Evolutionary conservation across 192 early-diverging fungal species (phyloP).

Genomic region (Coemansia sp.): DNA sequence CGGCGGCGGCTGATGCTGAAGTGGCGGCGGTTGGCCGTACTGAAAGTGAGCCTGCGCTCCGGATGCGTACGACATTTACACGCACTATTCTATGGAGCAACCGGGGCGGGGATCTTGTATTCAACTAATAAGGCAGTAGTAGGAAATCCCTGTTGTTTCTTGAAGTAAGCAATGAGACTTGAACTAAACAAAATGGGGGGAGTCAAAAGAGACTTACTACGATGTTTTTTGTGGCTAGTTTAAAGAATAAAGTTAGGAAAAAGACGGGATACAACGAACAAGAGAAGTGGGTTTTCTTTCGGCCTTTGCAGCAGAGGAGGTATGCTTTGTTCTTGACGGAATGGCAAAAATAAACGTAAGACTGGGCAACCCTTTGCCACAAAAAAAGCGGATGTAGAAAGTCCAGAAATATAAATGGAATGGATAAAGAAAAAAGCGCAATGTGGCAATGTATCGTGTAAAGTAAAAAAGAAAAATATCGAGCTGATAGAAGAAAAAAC

Average conservation of each 20-base stretch:
- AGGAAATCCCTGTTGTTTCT: not conserved
- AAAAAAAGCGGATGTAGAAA: conserved; percentile 6
- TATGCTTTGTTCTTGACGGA: not conserved
- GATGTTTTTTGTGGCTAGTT: not conserved
- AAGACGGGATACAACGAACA: not conserved
- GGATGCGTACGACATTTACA: conserved; percentile 15
- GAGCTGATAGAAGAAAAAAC: not conserved
- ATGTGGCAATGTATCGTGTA: not conserved
- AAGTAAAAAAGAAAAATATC: not conserved
- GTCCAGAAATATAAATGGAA: too few species aligned
- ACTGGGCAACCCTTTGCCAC: not conserved
- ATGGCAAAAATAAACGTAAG: not conserved
- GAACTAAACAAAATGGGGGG: not conserved
- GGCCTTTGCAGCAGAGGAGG: not conserved
- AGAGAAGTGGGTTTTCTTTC: not conserved
- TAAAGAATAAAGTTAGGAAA: not conserved
- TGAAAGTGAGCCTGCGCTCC: conserved; percentile 8
- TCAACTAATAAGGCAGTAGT: not conserved
- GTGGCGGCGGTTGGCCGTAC: conserved; percentile 7
- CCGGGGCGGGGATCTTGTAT: not conserved
- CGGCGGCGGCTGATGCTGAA: conserved; percentile 6
- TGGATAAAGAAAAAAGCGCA: not conserved
- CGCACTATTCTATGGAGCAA: not conserved
- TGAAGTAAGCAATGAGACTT: not conserved
- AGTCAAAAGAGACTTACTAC: not conserved